These are phyloP conservation scores for Xerocomellus intermedius DNA, from an alignment of 768 basidiomycete genomes.

Conservation along the genomic window DNA sequence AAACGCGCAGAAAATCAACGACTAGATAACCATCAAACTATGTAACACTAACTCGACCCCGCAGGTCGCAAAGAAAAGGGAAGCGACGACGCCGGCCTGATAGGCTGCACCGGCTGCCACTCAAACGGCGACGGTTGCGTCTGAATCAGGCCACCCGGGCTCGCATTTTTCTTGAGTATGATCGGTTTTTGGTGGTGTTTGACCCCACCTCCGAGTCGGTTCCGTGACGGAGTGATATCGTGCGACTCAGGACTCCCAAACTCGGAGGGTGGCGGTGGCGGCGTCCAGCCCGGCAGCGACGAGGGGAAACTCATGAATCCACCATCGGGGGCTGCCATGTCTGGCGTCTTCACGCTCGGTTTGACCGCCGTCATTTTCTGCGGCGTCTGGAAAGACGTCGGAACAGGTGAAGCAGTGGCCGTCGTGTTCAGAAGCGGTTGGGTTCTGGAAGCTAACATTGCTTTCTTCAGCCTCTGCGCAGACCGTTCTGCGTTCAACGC, in stretches of 20 bases:
- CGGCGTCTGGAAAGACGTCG: constrained; percentile 29
- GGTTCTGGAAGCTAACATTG: constrained; percentile 56
- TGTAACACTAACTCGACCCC: constrained; percentile 13
- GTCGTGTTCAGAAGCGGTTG: constrained; percentile 67
- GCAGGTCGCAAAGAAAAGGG: constrained; percentile 24
- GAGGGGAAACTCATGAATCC: constrained; percentile 24
- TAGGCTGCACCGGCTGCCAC: constrained; percentile 26
- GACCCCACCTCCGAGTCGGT: constrained; percentile 8
- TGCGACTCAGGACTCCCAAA: constrained; percentile 12
- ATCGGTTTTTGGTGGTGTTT: constrained; percentile 39
- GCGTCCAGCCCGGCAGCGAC: constrained; percentile 23
- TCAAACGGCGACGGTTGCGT: constrained; percentile 15
- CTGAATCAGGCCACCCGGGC: not conserved
- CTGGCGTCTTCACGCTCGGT: not conserved
- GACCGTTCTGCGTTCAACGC: constrained; percentile 80
- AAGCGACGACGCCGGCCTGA: constrained; percentile 23
- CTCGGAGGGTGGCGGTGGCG: constrained; percentile 17
- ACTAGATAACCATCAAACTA: not conserved
- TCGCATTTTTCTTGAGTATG: constrained; percentile 26
- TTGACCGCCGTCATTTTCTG: constrained; percentile 23
- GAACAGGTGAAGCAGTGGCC: constrained; percentile 29
- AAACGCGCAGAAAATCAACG: not conserved
- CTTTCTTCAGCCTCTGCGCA: constrained; percentile 66
- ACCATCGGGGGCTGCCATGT: not conserved
- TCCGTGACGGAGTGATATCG: constrained; percentile 24